Evolutionary conservation across 1,284 basidiomycete genomes (phyloP), one percentile per base, ranked within the genome.

Genomic region (Mycena citricolor): DNA sequence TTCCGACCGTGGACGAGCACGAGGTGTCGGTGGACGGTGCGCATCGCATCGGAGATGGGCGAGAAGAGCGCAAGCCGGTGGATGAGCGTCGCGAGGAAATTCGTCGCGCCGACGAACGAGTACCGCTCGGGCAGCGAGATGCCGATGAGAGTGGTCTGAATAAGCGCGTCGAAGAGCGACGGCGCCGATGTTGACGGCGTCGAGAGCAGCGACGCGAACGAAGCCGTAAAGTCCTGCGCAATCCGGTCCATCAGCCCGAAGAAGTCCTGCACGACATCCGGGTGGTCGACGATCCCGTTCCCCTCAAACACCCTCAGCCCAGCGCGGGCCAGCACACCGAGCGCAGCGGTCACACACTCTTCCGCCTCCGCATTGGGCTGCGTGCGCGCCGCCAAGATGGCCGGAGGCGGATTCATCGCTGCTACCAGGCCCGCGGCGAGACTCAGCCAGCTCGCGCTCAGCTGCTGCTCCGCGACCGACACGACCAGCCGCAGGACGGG

Each of bases 201-300:
- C 1, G 70, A 70, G 0, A 86, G 82, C 6, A 93, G 67, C 17
- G 74, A 71, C 54, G 88, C 83, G 51, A 94, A 83, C 0, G 80
- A 69, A 1, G 69, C 63, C 12, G 87, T 79, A 60, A 91, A 94
- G 50, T 89, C 79, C 39, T 81, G 79, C 2, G 83, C 81, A 32
- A 86, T 72, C 85, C 90, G 54, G 38, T 88, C 84, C 69, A 87
- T 76, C 57, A 83, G 92, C 21, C 76, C 76, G 66, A 93, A 94
- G 65, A 93, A 93, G 20, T 81, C 83, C 60, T 92, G 90, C 2
- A 91, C 88, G 20, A 94, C 78, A 60, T 94, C 92, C 0, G 92
- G 91, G 58, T 94, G 88, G 84, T 74, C 72, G 56, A 81, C 77
- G 85, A 92, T 89, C 6, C 75, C 80, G 0, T 78, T 79, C 0